These are phyloP conservation scores for Hyphodiscus hymeniophilus DNA, from an alignment of 495 filamentous ascomycete species.

Conservation along the genomic window DNA sequence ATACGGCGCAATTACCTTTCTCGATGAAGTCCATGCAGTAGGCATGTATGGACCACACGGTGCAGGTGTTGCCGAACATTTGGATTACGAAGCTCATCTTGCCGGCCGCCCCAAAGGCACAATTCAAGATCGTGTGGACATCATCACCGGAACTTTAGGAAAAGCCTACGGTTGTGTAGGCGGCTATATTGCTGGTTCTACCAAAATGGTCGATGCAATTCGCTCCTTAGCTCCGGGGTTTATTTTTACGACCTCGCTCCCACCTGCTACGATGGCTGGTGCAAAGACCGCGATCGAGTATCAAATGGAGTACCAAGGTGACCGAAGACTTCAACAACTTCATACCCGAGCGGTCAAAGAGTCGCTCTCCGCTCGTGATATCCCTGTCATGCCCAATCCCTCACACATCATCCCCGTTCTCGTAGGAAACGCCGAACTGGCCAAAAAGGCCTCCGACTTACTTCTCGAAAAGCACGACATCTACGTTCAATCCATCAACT, in stretches of 20 bases:
- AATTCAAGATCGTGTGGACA: constrained; percentile 91
- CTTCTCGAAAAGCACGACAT: constrained; percentile 82
- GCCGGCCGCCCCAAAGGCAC: constrained; percentile 67
- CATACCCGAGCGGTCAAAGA: constrained; percentile 91
- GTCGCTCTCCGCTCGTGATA: constrained; percentile 62
- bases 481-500: constrained; percentile 98
- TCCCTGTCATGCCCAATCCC: constrained; percentile 98
- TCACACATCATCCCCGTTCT: constrained; percentile 92
- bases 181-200: constrained; percentile 89
- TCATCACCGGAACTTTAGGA: constrained; percentile 93
- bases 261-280: constrained; percentile 94
- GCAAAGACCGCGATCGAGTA: constrained; percentile 89
- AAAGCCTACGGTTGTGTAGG: constrained; percentile 98
- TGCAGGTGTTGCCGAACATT: constrained; percentile 93
- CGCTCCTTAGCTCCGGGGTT: constrained; percentile 94
- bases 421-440: constrained; percentile 90
- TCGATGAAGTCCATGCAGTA: constrained; percentile 97
- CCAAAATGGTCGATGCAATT: constrained; percentile 87
- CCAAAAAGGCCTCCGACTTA: constrained; percentile 81
- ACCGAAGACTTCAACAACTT: constrained; percentile 85
- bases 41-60: constrained; percentile 98
- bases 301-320: constrained; percentile 70
- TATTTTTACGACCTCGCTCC: constrained; percentile 97
- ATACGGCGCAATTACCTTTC: constrained; percentile 94
- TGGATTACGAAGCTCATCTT: constrained; percentile 78